These are phyloP conservation scores for Biscogniauxia mediterranea DNA, from an alignment of 2,329 filamentous ascomycete genomes.

Conservation along the genomic window DNA sequence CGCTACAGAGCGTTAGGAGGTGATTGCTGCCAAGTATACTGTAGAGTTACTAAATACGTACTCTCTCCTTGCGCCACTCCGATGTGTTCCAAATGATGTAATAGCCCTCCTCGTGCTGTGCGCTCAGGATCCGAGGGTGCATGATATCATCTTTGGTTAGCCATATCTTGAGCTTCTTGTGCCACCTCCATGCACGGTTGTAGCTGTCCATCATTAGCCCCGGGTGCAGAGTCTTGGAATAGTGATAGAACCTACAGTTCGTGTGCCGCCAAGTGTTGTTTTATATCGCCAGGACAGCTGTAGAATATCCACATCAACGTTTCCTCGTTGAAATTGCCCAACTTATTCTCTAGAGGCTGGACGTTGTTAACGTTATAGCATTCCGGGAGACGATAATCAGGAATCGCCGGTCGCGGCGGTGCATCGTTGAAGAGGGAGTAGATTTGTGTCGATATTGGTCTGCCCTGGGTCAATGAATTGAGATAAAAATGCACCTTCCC, in stretches of 20 bases:
- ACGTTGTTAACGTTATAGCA: conserved; percentile 68
- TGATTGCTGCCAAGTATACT: no score
- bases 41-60: conserved; percentile 37
- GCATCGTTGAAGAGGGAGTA: conserved; percentile 61
- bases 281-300: conserved; percentile 60
- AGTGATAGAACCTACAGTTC: conserved; percentile 51
- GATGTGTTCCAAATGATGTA: conserved; percentile 65
- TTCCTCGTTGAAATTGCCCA: conserved; percentile 66
- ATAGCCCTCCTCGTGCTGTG: conserved; percentile 61
- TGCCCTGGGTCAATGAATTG: conserved; percentile 27
- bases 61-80: conserved; percentile 62
- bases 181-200: conserved; percentile 66
- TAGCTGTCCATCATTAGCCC: conserved; percentile 42
- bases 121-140: conserved; percentile 58
- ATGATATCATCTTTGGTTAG: conserved; percentile 66
- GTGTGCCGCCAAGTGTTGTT: conserved; percentile 61
- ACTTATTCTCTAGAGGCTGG: conserved; percentile 63
- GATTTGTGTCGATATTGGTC: conserved; percentile 56
- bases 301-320: conserved; percentile 70
- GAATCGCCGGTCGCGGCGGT: conserved; percentile 57
- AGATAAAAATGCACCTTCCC: conserved; percentile 1
- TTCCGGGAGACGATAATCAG: conserved; percentile 59
- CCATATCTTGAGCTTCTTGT: conserved; percentile 66
- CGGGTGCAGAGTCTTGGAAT: background rate
- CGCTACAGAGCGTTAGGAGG: conserved; percentile 40